Base-by-base conservation (phyloP, 371 early-diverging fungal genomes). In the Lichtheimia corymbifera region DNA sequence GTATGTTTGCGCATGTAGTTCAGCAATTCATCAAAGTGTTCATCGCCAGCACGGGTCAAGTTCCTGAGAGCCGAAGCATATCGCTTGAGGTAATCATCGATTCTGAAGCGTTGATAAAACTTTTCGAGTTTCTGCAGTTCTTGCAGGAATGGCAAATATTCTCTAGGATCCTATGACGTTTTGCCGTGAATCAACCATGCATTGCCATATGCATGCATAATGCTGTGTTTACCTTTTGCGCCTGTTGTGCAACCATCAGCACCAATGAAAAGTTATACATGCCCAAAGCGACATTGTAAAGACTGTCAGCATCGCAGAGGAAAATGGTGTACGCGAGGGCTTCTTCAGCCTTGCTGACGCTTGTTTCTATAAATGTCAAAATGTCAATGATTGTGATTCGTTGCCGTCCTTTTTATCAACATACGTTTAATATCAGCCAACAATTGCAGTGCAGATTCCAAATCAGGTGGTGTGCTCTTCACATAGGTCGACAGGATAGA, bases 261-360 rank as follows among this genome's bases (percentile, higher is more conserved):
- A 94, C 96, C 55, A 98, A 79, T 14, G 86, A 75, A 67, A 97
- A 92, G 64, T 98, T 94, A 65, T 98, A 98, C 87, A 94, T 88
- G 20, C 96, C 96, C 62, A 98, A 76, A 1, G 97, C 97, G 3
- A 94, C 93, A 66, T 96, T 85, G 64, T 93, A 97, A 7, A 97
- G 82, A 12, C 79, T 77, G 60, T 95, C 90, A 51, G 91, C 92
- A 64, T 95, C 89, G 14, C 90, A 93, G 55, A 98, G 81, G 72
- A 96, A 96, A 55, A 96, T 90, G 35, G 94, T 85, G 72, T 95
- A 97, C 61, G 91, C 91, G 54, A 97, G 80, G 0, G 97, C 94
- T 12, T 86, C 83, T 63, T 96, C 95, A 17, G 93, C 92, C 5
- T 86, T 82, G 1, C 77, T 66, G 44, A 80, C 57, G 59, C 80